These are phyloP conservation scores for Candida takata DNA, from an alignment of 805 yeast genomes.

Conservation along the genomic window DNA sequence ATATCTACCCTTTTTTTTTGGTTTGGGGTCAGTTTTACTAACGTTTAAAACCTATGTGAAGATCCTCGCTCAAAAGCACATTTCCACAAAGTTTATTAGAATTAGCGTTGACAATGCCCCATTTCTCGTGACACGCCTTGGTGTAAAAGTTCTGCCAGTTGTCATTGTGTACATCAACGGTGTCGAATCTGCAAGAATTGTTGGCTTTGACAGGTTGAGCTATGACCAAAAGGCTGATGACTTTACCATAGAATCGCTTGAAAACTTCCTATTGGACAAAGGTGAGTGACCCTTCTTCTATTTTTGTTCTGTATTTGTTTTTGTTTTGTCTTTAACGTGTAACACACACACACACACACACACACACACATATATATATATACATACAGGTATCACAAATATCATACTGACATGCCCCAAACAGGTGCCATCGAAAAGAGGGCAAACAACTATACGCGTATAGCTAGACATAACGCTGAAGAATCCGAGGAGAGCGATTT, in stretches of 20 bases:
- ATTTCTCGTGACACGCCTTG: slow-evolving; percentile 57
- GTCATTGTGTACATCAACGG: slow-evolving; percentile 57
- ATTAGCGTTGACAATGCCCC: slow-evolving; percentile 64
- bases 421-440: slow-evolving; percentile 27
- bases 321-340: no score
- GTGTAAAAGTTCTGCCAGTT: slow-evolving; percentile 64
- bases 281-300: slow-evolving; percentile 12
- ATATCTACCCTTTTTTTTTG: no score
- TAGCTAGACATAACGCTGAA: slow-evolving; percentile 11
- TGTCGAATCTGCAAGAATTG: slow-evolving; percentile 47
- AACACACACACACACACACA: no score
- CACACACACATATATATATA: background rate
- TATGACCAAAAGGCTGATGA: slow-evolving; percentile 34
- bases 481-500: slow-evolving; percentile 34
- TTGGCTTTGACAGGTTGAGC: slow-evolving; percentile 65
- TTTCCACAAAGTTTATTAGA: slow-evolving; percentile 44
- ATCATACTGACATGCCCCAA: slow-evolving; percentile 3
- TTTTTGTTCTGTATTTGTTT: no score
- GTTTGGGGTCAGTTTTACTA: no score
- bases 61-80: slow-evolving; percentile 51
- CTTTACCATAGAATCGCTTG: slow-evolving; percentile 44
- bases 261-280: slow-evolving; percentile 29
- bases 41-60: no score
- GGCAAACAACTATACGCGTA: slow-evolving; percentile 26
- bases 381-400: no score